These are phyloP conservation scores for Chrysopogon serrulatus DNA, from an alignment of 176 grass and related monocot species.

Conservation along the genomic window DNA sequence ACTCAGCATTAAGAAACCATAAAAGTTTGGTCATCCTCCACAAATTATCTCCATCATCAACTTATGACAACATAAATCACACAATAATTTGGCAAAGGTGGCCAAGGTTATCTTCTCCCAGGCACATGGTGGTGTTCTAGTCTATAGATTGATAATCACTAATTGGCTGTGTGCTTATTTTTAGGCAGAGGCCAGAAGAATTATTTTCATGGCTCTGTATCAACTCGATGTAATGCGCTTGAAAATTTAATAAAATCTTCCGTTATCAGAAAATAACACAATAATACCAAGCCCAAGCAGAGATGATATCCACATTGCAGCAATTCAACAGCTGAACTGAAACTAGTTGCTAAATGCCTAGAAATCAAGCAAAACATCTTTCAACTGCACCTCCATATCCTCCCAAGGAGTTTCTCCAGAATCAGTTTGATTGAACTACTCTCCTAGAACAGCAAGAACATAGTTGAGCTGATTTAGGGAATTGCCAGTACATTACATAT, in stretches of 20 bases:
- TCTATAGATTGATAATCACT: too few species aligned
- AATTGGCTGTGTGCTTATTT: too few species aligned
- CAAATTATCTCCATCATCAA: not conserved
- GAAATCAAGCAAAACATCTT: not conserved
- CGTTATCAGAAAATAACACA: too few species aligned
- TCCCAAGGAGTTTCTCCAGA: not conserved
- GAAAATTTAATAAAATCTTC: too few species aligned
- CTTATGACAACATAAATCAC: constrained; percentile 6
- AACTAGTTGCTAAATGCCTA: not conserved
- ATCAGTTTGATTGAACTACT: not conserved
- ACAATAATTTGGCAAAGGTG: too few species aligned
- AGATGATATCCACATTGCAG: not conserved
- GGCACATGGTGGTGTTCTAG: too few species aligned
- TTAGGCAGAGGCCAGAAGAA: too few species aligned
- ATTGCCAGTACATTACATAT: not conserved
- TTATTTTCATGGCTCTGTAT: too few species aligned
- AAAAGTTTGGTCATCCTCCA: not conserved
- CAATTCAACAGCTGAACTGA: not conserved
- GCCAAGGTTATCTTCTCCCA: too few species aligned
- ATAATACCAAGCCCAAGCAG: not conserved
- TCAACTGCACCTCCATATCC: not conserved
- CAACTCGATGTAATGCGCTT: too few species aligned
- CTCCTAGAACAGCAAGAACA: not conserved
- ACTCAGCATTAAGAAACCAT: not conserved
- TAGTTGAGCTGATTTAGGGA: not conserved